Percentiles rank a stretch among this genome's conserved stretches.
Evolutionary conservation across 208 protist species (phyloP).

Genomic region (Kentomonas sorsogonicus): DNA sequence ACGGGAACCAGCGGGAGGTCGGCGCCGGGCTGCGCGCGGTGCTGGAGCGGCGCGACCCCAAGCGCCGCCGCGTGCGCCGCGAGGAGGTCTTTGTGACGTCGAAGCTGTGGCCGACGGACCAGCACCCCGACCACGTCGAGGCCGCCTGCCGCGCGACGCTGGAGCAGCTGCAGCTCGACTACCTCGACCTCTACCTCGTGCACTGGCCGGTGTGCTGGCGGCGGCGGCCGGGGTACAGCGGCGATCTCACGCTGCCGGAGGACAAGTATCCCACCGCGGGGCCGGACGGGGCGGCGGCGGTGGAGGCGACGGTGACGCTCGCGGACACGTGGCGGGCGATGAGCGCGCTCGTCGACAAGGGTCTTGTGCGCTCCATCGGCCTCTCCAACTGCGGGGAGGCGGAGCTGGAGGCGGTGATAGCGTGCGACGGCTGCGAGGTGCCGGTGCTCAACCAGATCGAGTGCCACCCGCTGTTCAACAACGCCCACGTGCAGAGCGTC

Average conservation of each 20-base stretch:
- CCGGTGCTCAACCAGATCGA: slow-evolving; percentile 91
- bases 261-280: slow-evolving; percentile 19
- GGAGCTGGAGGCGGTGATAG: slow-evolving; percentile 52
- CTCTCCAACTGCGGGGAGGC: slow-evolving; percentile 75
- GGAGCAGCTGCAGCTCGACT: slow-evolving; percentile 70
- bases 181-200: slow-evolving; percentile 91
- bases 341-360: slow-evolving; percentile 74
- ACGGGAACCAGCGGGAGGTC: slow-evolving; percentile 88
- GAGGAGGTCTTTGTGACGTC: slow-evolving; percentile 93
- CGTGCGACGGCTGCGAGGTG: slow-evolving; percentile 13
- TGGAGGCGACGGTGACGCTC: slow-evolving; percentile 47
- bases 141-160: slow-evolving; percentile 78
- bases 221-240: slow-evolving; percentile 44
- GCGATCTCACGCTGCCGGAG: slow-evolving; percentile 27
- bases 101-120: slow-evolving; percentile 94
- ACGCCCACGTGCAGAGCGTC: slow-evolving; percentile 41
- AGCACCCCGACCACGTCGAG: slow-evolving; percentile 85
- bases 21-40: slow-evolving; percentile 64
- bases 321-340: slow-evolving; percentile 86
- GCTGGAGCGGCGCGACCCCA: too few species aligned
- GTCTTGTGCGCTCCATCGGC: slow-evolving; percentile 85
- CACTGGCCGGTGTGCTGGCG: slow-evolving; percentile 90
- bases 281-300: slow-evolving; percentile 29
- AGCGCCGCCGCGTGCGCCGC: slow-evolving; percentile 40
- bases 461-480: slow-evolving; percentile 65